Percentiles rank a stretch among this genome's conserved stretches.
Conservation (phyloP, 2,329 filamentous ascomycete genomes). For the Colletotrichum scovillei region DNA sequence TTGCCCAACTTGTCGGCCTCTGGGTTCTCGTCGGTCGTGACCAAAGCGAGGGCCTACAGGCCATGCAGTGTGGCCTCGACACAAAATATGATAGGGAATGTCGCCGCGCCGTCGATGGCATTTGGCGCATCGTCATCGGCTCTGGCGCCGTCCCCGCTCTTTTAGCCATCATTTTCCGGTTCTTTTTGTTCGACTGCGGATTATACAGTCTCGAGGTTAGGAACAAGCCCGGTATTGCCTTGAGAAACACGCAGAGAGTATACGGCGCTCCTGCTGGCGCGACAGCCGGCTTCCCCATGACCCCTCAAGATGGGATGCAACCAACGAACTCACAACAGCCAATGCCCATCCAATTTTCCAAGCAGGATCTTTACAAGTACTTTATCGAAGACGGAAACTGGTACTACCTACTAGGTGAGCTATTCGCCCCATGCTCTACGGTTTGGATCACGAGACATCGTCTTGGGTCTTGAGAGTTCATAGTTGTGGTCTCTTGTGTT, state of each 20-base stretch:
- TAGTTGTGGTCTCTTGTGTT: background rate
- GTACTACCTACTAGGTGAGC: constrained; percentile 52
- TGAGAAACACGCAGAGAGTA: constrained; percentile 69
- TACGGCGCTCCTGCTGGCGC: constrained; percentile 57
- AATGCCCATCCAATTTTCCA: constrained; percentile 61
- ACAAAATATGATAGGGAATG: constrained; percentile 57
- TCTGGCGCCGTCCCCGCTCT: constrained; percentile 73
- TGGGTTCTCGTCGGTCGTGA: constrained; percentile 61
- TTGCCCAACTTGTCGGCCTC: constrained; percentile 71
- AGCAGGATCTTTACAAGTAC: constrained; percentile 59
- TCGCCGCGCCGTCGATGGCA: constrained; percentile 63
- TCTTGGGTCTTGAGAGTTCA: too few relatives aligned
- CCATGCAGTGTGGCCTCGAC: constrained; percentile 61
- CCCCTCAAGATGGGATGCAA: constrained; percentile 45
- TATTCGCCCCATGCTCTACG: background rate
- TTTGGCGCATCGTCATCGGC: constrained; percentile 76
- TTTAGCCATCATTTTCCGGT: constrained; percentile 73
- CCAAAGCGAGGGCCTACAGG: constrained; percentile 52
- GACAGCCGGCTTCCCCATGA: constrained; percentile 36
- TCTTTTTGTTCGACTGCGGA: constrained; percentile 74
- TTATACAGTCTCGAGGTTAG: constrained; percentile 75
- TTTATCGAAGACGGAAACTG: constrained; percentile 61
- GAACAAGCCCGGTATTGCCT: constrained; percentile 67
- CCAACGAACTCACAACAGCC: constrained; percentile 48
- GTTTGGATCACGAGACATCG: background rate